Base-by-base conservation (phyloP, 257 asterid genomes). In the Nicotiana sylvestris region DNA sequence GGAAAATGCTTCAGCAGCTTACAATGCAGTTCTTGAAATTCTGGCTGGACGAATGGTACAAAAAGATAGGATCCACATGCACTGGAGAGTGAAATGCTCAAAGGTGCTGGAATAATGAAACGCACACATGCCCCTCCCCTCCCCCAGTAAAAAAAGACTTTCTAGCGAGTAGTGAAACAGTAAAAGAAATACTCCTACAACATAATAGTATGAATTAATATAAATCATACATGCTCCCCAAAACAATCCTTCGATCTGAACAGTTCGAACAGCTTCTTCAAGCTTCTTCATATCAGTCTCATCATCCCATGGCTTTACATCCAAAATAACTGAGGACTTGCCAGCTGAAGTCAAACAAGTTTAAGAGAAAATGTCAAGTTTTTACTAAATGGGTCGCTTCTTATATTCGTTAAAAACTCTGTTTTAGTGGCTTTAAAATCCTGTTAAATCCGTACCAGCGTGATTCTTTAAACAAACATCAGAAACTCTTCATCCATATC, bases 271-370 rank as follows among this genome's bases (percentile, higher is more conserved):
- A 30, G 95, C 95, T 87, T 95, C 98, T 84, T 94, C 99, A 11
- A 95, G 97, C 85, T 90, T 89, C 81, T 94, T 89, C 99, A 95
- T 95, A 80, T 94, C 98, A 43, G 99, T 95, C 86, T 95, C 99
- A 29, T 95, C 99, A 84, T 94, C 99, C 98, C 98, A 92, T 76
- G 97, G 97, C 81, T 92, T 94, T 1, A 94, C 83, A 84, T 92
- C 97, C 92, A 93, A 10, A 9, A 90, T 77, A 61, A 90, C 82
- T 0, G 94, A 90, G 64, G 92, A 90, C 85, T 89, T 91, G 55
- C 98, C 97, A 82, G 94, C 98, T 93, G 89, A 58, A 77, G 29
- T 8, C 85, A 84, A 43, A 72, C 27, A 46, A 29, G 66, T 30
- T 18, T 3, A 35, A n/a, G 43, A 27, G 27, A 37, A 3, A 27